Conservation (phyloP, 306 rosid genomes). For the Cajanus cajan region DNA sequence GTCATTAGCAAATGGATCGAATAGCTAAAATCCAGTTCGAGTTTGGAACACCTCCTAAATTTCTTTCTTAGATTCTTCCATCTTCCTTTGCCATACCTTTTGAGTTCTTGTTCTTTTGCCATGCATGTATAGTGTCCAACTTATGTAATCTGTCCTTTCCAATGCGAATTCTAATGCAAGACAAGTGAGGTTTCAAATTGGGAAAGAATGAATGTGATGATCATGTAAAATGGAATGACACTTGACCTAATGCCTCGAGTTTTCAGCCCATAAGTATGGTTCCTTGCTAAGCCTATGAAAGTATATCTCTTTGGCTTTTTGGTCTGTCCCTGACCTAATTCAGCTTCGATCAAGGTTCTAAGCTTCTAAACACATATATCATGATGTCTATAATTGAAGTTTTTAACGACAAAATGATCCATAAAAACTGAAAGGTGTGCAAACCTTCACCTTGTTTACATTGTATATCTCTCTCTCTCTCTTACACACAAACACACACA, state of each 20-base stretch:
- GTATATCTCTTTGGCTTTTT: neutral
- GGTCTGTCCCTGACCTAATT: neutral
- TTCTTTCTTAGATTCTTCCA: too few species aligned
- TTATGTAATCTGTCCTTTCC: neutral
- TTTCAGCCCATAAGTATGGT: neutral
- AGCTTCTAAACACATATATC: neutral
- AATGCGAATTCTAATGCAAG: neutral
- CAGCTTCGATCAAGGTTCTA: neutral
- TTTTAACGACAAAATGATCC: neutral
- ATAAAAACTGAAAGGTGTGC: neutral
- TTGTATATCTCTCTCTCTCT: too few species aligned
- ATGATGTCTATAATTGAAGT: neutral
- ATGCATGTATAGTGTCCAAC: neutral
- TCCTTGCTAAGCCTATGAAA: neutral
- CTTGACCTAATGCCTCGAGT: neutral
- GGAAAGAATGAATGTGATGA: neutral
- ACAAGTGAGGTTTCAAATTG: neutral
- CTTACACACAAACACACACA: too few species aligned
- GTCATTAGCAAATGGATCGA: neutral
- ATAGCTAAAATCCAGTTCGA: neutral
- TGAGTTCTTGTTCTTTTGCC: neutral
- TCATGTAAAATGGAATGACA: neutral
- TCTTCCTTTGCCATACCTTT: neutral
- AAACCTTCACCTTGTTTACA: neutral
- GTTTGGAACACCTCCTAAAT: neutral